phyloP scores from a whole-genome alignment of 2,329 filamentous ascomycete genomes.

The Fusarium sp. region DNA sequence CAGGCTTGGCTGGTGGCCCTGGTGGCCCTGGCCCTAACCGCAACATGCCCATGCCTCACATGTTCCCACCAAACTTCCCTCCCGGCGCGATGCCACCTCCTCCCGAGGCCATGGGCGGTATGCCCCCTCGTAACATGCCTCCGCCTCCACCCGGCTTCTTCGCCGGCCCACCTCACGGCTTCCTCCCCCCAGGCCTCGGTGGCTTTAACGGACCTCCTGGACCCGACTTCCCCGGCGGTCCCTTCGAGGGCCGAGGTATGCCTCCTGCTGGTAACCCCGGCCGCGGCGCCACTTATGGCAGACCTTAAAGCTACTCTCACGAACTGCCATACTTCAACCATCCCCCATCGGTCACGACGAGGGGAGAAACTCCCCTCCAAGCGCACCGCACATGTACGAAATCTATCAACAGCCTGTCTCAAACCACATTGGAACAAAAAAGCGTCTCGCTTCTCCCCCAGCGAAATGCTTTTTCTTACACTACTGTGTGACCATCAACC shows the following conservation, averaged over 20 bases:
- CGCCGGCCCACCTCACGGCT: constrained; percentile 62
- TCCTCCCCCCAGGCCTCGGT: constrained; percentile 66
- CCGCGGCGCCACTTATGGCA: constrained; percentile 50
- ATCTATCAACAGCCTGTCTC: constrained; percentile 31
- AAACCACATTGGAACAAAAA: constrained; percentile 20
- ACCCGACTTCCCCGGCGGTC: constrained; percentile 59
- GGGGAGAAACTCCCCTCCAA: not conserved
- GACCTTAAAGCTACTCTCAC: constrained; percentile 38
- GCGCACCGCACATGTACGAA: constrained; percentile 35
- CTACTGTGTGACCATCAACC: constrained; percentile 36
- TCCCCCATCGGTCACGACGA: not conserved
- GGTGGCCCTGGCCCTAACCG: constrained; percentile 46
- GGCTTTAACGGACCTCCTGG: constrained; percentile 66
- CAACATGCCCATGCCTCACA: constrained; percentile 65
- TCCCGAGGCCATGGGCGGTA: constrained; percentile 62
- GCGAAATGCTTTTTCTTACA: constrained; percentile 9
- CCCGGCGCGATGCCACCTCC: constrained; percentile 58
- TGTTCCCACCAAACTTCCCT: constrained; percentile 73
- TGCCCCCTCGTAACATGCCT: constrained; percentile 65
- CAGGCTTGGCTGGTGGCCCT: constrained; percentile 58
- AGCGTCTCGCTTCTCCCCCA: not conserved
- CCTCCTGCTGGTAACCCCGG: constrained; percentile 59
- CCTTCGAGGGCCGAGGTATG: constrained; percentile 68
- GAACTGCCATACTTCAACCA: constrained; percentile 5
- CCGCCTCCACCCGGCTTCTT: constrained; percentile 71